Percentiles rank a stretch among this genome's conserved stretches.
These are phyloP conservation scores for Sporobolomyces pararoseus DNA, from an alignment of 768 basidiomycete genomes.

Conservation along the genomic window DNA sequence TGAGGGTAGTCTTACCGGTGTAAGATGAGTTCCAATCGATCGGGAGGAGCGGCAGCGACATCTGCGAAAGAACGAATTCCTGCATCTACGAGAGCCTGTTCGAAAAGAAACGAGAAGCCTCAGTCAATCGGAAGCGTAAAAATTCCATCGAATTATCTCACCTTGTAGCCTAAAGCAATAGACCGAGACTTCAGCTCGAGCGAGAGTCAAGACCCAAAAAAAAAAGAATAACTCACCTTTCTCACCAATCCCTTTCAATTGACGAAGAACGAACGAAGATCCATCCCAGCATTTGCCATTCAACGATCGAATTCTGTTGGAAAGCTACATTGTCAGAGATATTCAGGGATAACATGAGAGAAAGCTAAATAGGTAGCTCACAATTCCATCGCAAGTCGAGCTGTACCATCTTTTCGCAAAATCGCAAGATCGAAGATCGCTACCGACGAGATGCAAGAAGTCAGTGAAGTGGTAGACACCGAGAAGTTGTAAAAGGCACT, in stretches of 20 bases:
- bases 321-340: not conserved
- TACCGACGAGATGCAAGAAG: constrained; percentile 66
- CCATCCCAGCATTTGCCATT: constrained; percentile 90
- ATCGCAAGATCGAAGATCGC: constrained; percentile 75
- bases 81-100: constrained; percentile 25
- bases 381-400: constrained; percentile 73
- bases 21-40: constrained; percentile 30
- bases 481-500: not conserved
- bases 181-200: not conserved
- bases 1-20: constrained; percentile 17
- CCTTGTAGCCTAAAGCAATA: constrained; percentile 15
- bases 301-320: constrained; percentile 62
- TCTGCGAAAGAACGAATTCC: constrained; percentile 36
- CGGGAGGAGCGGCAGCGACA: constrained; percentile 19
- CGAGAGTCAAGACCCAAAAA: not conserved
- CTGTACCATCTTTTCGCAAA: constrained; percentile 62
- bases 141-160: not conserved
- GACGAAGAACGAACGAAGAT: constrained; percentile 72
- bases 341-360: not conserved
- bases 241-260: constrained; percentile 85
- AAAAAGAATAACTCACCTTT: constrained; percentile 50
- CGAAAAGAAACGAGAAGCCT: too few relatives aligned
- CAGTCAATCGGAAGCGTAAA: not conserved
- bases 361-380: too few relatives aligned
- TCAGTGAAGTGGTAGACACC: constrained; percentile 56